These are phyloP conservation scores for Aspergillus fischeri DNA, from an alignment of 2,329 filamentous ascomycete species.

Conservation along the genomic window DNA sequence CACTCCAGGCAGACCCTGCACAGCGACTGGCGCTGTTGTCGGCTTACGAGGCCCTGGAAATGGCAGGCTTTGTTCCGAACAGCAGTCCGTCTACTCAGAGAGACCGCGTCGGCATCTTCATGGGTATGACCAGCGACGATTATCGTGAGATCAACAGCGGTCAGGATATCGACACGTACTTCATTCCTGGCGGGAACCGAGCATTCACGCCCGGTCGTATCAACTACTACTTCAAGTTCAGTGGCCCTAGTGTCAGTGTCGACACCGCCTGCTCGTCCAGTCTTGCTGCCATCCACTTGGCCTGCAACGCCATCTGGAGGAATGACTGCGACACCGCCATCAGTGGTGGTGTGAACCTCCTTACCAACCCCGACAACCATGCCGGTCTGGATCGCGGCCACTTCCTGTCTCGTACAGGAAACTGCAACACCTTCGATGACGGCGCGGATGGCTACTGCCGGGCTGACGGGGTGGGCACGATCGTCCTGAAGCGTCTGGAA, in stretches of 20 bases:
- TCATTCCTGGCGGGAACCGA: constrained; percentile 58
- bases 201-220: constrained; percentile 61
- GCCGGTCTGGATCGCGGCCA: constrained; percentile 59
- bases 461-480: constrained; percentile 46
- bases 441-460: constrained; percentile 53
- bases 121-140: constrained; percentile 70
- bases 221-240: constrained; percentile 73
- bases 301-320: constrained; percentile 68
- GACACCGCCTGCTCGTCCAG: constrained; percentile 74
- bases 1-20: constrained; percentile 62
- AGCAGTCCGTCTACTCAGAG: constrained; percentile 61
- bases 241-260: constrained; percentile 64
- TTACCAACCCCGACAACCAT: constrained; percentile 77
- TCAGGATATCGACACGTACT: constrained; percentile 66
- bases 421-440: constrained; percentile 48
- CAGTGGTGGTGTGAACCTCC: constrained; percentile 66
- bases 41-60: constrained; percentile 61
- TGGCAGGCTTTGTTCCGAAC: constrained; percentile 39
- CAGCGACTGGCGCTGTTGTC: constrained; percentile 57
- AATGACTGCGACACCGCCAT: constrained; percentile 75
- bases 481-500: constrained; percentile 49
- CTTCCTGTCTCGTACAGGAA: constrained; percentile 32
- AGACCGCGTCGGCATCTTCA: constrained; percentile 64
- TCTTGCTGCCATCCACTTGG: constrained; percentile 64
- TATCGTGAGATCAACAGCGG: constrained; percentile 63